These are phyloP conservation scores for Pythium folliculosum DNA, from an alignment of 352 stramenopile genomes.

Conservation along the genomic window DNA sequence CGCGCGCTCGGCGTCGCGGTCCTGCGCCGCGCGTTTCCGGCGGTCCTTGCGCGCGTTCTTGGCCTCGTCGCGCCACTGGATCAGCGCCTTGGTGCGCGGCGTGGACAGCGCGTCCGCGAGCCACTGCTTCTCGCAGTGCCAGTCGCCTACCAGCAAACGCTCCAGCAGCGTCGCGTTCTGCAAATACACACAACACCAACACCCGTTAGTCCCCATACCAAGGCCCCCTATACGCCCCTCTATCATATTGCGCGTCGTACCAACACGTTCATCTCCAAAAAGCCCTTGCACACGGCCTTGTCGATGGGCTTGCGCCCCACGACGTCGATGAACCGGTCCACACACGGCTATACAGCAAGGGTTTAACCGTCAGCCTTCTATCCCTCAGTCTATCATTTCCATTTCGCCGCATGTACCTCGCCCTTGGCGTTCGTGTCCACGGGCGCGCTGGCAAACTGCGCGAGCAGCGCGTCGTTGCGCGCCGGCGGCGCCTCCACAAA, in stretches of 20 bases:
- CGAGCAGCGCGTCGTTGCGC: constrained; percentile 50
- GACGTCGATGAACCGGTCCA: constrained; percentile 77
- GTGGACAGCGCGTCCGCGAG: constrained; percentile 53
- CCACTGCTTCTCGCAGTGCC: constrained; percentile 60
- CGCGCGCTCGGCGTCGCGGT: constrained; percentile 41
- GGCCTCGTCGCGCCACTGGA: constrained; percentile 64
- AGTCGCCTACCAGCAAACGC: constrained; percentile 70
- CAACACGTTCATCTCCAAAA: constrained; percentile 82
- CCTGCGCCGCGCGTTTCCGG: constrained; percentile 61
- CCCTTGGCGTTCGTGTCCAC: constrained; percentile 64
- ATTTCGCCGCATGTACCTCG: too few species aligned
- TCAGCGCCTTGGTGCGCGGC: constrained; percentile 53
- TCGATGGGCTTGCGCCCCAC: constrained; percentile 55
- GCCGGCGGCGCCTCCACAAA: constrained; percentile 46
- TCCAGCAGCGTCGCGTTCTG: constrained; percentile 59
- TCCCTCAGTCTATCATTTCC: too few species aligned
- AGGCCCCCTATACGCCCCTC: too few species aligned
- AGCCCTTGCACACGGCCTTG: constrained; percentile 50
- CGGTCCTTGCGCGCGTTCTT: constrained; percentile 61
- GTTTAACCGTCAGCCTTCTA: neutral
- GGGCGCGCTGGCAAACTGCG: constrained; percentile 39
- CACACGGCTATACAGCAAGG: constrained; percentile 36
- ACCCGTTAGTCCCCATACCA: too few species aligned
- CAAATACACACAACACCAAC: neutral
- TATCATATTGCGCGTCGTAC: constrained; percentile 29